These are phyloP conservation scores for Warburgia ugandensis DNA, from an alignment of 164 flowering plant species.

Conservation along the genomic window DNA sequence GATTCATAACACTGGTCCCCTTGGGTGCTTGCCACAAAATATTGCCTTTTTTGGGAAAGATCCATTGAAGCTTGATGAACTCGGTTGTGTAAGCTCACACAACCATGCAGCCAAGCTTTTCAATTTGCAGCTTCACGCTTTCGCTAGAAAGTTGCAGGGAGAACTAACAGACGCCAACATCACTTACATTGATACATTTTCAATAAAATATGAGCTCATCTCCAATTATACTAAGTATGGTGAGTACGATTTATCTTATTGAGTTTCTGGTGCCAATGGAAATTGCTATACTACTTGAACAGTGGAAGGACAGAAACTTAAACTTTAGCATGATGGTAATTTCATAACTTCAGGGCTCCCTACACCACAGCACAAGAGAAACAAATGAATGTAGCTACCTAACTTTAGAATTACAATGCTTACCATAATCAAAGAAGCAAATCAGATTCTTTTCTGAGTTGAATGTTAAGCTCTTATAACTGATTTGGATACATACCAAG, in stretches of 20 bases:
- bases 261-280: too few relatives aligned
- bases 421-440: too few relatives aligned
- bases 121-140: constrained; percentile 85
- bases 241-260: constrained; percentile 25
- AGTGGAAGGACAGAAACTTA: too few relatives aligned
- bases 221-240: constrained; percentile 72
- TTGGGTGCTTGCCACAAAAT: constrained; percentile 87
- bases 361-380: too few relatives aligned
- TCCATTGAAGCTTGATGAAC: constrained; percentile 68
- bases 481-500: too few relatives aligned
- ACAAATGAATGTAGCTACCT: too few relatives aligned
- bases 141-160: constrained; percentile 47
- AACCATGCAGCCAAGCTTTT: constrained; percentile 78
- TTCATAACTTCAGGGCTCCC: too few relatives aligned
- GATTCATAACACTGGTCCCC: constrained; percentile 95
- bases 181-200: constrained; percentile 64
- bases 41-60: constrained; percentile 75
- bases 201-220: constrained; percentile 63
- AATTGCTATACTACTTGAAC: too few relatives aligned
- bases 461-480: too few relatives aligned
- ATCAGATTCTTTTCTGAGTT: too few relatives aligned
- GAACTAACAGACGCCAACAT: constrained; percentile 53
- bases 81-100: constrained; percentile 68
- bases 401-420: too few relatives aligned
- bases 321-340: too few relatives aligned